Evolutionary conservation across 371 early-diverging fungal species (phyloP), one percentile per base, ranked within the genome.

Genomic region (Apophysomyces trapeziformis): DNA sequence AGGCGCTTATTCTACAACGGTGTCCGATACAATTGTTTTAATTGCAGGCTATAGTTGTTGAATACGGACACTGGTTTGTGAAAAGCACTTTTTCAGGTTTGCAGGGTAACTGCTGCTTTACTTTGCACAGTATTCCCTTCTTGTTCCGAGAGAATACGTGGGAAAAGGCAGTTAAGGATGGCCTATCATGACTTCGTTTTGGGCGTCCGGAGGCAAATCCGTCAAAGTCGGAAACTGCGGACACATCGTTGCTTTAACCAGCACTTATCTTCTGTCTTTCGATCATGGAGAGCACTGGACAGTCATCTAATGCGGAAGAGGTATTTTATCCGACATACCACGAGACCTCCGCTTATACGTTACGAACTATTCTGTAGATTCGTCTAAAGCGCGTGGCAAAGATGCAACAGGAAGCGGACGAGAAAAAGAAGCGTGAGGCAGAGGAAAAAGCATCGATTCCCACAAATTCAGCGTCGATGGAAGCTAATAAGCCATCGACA

Each of bases 331-430:
- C 32, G 39, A 50, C 21, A 21, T n/a, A 6, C 9, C 21, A 21
- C 11, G 21, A 11, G 14, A 18, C 54, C 4, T 3, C 5, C 37
- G 1, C 43, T 44, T 57, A n/a, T 21, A 16, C n/a, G 41, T 57
- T 36, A 35, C 18, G 39, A 35, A n/a, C 35, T 16, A n/a, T 41
- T 61, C 2, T 26, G 5, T 75, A 92, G 90, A 90, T 92, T 65
- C 87, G 92, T 41, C 80, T 85, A 61, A 90, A 89, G 61, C 87
- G 91, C 18, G 75, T 90, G 37, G 90, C 89, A 38, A 90, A 88
- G 65, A 72, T 92, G 5, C 85, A 84, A 65, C 79, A 82, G 32
- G 75, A 76, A 21, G 69, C 68, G 1, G 74, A 78, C 43, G 72
- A 72, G 45, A 69, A 68, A 32, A 58, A 73, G 13, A 44, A 46